These are phyloP conservation scores for Fusarium irregulare DNA, from an alignment of 2,329 filamentous ascomycete species.

Conservation along the genomic window DNA sequence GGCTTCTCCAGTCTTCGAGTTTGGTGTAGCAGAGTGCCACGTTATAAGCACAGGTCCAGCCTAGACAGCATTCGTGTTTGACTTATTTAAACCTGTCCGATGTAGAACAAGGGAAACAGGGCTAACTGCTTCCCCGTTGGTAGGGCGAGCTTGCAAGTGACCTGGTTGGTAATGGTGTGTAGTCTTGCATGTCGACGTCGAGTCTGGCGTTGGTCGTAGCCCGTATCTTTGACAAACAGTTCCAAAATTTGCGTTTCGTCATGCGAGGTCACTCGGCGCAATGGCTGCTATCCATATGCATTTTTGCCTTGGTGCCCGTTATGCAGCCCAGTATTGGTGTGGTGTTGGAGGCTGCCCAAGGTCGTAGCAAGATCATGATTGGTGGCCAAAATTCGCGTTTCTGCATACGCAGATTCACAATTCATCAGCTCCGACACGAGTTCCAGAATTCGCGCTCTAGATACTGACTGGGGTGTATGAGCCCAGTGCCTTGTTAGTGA, in stretches of 20 bases:
- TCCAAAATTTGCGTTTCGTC: neutral
- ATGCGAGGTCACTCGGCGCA: neutral
- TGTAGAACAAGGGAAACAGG: neutral
- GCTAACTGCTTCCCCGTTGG: no score
- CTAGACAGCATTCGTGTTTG: neutral
- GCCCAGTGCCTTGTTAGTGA: no score
- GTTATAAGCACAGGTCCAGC: neutral
- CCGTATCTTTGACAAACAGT: fast-evolving
- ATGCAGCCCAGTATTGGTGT: neutral
- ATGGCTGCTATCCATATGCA: no score
- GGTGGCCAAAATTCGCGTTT: neutral
- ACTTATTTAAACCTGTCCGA: no score
- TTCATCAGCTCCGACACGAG: no score
- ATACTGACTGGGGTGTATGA: no score
- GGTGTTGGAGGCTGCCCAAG: neutral
- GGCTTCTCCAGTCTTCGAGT: no score
- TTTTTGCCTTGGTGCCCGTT: neutral
- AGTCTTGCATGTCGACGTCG: neutral
- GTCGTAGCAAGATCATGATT: neutral
- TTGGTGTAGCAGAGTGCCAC: no score
- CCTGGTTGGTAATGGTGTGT: no score
- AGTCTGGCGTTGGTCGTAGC: neutral
- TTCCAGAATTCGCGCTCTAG: no score
- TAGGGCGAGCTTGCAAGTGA: no score
- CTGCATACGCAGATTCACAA: no score